Percentiles rank a stretch among this genome's conserved stretches.
Evolutionary conservation across 352 stramenopile species (phyloP).

Genomic region (Peronospora destructor): DNA sequence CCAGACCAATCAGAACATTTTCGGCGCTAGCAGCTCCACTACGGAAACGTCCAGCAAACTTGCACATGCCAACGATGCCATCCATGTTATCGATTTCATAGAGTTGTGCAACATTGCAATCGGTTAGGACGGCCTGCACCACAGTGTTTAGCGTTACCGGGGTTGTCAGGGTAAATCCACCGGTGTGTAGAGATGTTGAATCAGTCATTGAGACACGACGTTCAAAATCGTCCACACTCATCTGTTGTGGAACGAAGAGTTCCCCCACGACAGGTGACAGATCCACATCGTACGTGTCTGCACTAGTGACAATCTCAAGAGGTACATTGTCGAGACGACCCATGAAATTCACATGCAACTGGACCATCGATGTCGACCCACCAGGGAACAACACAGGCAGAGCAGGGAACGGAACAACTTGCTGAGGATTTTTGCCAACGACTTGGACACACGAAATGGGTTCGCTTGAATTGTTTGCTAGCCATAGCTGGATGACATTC

Average conservation of each 20-base stretch:
- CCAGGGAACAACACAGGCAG: slow-evolving; percentile 80
- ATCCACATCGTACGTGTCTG: slow-evolving; percentile 48
- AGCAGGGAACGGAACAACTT: slow-evolving; percentile 75
- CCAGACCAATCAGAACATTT: slow-evolving; percentile 48
- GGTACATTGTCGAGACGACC: slow-evolving; percentile 58
- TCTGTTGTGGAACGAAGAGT: slow-evolving; percentile 59
- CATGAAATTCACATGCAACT: slow-evolving; percentile 81
- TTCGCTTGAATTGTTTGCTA: slow-evolving; percentile 58
- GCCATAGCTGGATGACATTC: slow-evolving; percentile 69
- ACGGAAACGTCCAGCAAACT: slow-evolving; percentile 59
- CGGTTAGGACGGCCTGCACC: slow-evolving; percentile 41
- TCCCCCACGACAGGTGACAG: slow-evolving; percentile 58
- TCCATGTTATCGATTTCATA: slow-evolving; percentile 77
- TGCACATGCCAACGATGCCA: slow-evolving; percentile 49
- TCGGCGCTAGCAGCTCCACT: slow-evolving; percentile 33
- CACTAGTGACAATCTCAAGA: slow-evolving; percentile 53
- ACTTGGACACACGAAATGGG: slow-evolving; percentile 50
- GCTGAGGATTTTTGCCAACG: slow-evolving; percentile 29
- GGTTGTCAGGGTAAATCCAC: slow-evolving; percentile 42
- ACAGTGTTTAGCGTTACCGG: slow-evolving; percentile 47
- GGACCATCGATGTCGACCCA: slow-evolving; percentile 59
- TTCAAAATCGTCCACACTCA: slow-evolving; percentile 67
- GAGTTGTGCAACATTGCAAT: slow-evolving; percentile 62
- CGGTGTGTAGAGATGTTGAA: slow-evolving; percentile 47
- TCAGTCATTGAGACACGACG: slow-evolving; percentile 57